Evolutionary conservation across 2,329 filamentous ascomycete genomes (phyloP).

Genomic region (Pseudopyricularia javanii): DNA sequence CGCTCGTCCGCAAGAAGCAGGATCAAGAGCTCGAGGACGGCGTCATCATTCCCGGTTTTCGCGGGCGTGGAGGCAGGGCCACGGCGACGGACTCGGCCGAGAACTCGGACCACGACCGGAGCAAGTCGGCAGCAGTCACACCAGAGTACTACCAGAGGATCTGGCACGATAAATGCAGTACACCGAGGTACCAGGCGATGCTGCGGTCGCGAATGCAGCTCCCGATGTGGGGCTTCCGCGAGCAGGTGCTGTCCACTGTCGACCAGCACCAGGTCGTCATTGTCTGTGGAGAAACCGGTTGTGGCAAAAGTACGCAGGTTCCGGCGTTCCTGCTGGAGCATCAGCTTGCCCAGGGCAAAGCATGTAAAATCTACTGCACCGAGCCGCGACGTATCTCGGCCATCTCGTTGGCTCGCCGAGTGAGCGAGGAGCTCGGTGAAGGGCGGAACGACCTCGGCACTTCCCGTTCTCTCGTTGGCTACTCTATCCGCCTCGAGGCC

Average conservation of each 20-base stretch:
- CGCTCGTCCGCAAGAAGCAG: slow-evolving; percentile 54
- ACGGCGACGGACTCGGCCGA: slow-evolving; percentile 34
- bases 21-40: slow-evolving; percentile 62
- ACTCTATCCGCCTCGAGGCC: slow-evolving; percentile 85
- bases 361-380: slow-evolving; percentile 90
- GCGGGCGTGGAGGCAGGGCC: slow-evolving; percentile 39
- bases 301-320: slow-evolving; percentile 95
- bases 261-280: slow-evolving; percentile 78
- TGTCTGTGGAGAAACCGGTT: slow-evolving; percentile 88
- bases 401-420: slow-evolving; percentile 81
- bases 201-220: slow-evolving; percentile 64
- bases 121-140: slow-evolving; percentile 21
- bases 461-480: slow-evolving; percentile 73
- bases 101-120: slow-evolving; percentile 30
- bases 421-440: slow-evolving; percentile 91
- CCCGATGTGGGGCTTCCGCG: slow-evolving; percentile 78
- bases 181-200: slow-evolving; percentile 65
- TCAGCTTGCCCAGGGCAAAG: slow-evolving; percentile 64
- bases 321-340: slow-evolving; percentile 87
- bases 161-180: slow-evolving; percentile 45
- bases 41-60: slow-evolving; percentile 66
- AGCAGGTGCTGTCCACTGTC: slow-evolving; percentile 66
- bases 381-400: slow-evolving; percentile 93
- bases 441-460: slow-evolving; percentile 72
- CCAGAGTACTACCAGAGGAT: slow-evolving; percentile 42